phyloP scores from a whole-genome alignment of 495 filamentous ascomycete genomes.

The Amniculicola lignicola region DNA sequence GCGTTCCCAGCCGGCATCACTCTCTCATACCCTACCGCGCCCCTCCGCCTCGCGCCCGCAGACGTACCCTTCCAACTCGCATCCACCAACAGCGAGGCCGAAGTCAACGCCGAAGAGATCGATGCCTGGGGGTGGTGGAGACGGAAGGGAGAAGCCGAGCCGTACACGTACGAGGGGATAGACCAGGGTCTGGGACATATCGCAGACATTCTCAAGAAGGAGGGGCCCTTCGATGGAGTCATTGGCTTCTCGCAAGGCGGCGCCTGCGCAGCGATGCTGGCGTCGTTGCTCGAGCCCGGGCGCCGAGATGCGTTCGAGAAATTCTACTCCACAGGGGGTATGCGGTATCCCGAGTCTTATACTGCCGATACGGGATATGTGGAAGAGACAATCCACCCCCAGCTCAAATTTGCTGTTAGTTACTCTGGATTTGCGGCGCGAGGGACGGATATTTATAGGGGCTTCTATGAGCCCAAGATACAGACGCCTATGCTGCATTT shows the following conservation, averaged over 20 bases:
- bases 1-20: conserved; percentile 55
- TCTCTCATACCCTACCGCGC: conserved; percentile 62
- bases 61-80: conserved; percentile 64
- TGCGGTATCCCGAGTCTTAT: conserved; percentile 53
- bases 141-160: conserved; percentile 55
- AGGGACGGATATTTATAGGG: conserved; percentile 57
- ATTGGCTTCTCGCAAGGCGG: conserved; percentile 48
- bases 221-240: conserved; percentile 46
- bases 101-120: conserved; percentile 39
- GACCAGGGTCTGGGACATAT: conserved; percentile 60
- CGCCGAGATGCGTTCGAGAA: conserved; percentile 49
- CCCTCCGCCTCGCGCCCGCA: conserved; percentile 56
- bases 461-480: conserved; percentile 73
- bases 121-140: conserved; percentile 87
- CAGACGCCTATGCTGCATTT: conserved; percentile 77
- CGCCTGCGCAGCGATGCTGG: conserved; percentile 52
- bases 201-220: conserved; percentile 54
- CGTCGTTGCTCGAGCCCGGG: conserved; percentile 62
- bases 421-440: conserved; percentile 75
- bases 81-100: background rate
- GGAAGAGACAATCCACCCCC: conserved; percentile 51
- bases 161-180: conserved; percentile 61
- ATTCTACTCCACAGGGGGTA: conserved; percentile 36
- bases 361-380: conserved; percentile 44
- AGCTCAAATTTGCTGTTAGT: conserved; percentile 71